Base-by-base conservation (phyloP, 1,284 basidiomycete species). In the Veloboletus limbatus region DNA sequence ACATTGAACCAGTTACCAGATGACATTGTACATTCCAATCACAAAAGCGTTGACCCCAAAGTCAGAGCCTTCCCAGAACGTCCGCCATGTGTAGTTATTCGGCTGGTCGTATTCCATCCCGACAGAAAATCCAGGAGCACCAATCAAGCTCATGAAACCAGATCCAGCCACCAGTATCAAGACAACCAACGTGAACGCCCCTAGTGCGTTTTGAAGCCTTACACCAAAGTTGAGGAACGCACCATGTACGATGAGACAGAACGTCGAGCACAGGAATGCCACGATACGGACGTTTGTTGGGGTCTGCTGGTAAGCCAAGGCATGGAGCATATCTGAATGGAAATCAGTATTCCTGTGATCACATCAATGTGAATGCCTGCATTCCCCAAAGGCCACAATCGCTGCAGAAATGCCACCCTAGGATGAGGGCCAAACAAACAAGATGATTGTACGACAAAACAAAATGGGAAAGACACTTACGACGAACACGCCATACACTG, bases 381-480 rank as follows among this genome's bases (percentile, higher is more conserved):
- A 83, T 79, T 85, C 82, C 25, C 81, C 82, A 47, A 84, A 81
- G 7, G 82, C 80, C n/a, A 82, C 68, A 38, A 73, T 72, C 52
- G 77, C 75, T 3, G 79, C 75, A 3, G 79, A 71, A 32, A 79
- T 69, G 51, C 76, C 76, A 4, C 79, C 81, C 76, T 63, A 57
- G 22, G 45, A 43, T 27, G 47, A 35, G n/a, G n/a, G 20, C 8
- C 24, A n/a, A n/a, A n/a, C n/a, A 38, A 14, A 32, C 45, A 14
- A 43, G 6, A n/a, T n/a, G n/a, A n/a, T n/a, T n/a, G 6, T 26
- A 21, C 8, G 18, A n/a, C 26, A 24, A 17, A 26, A 36, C 10
- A 11, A 16, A 31, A 24, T 7, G 3, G n/a, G 3, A 16, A 40
- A n/a, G n/a, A 14, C 1, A 64, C 77, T 42, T 54, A 81, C 83